Evolutionary conservation across 148 eudicot species (phyloP), one percentile per base, ranked within the genome.

Genomic region (Chenopodium suecicum): DNA sequence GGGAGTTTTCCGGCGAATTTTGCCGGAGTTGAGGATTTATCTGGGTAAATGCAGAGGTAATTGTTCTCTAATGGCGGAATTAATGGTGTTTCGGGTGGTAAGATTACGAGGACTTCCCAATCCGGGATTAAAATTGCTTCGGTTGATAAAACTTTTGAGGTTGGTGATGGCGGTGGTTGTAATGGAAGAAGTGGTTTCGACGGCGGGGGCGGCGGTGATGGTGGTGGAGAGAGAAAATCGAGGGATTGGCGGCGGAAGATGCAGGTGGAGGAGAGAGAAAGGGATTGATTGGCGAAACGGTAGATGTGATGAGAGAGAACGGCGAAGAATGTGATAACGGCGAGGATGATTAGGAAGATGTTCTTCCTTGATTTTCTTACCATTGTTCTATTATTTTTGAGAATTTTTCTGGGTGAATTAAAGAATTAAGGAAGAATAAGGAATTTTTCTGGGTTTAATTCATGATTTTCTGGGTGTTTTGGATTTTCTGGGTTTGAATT

Each of bases 91-190:
- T 83, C 90, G 19, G 88, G 85, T 2, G 86, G 75, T 20, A 82
- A 80, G 46, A 93, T 67, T 6, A 94, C 88, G 16, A 88, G 82
- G 7, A 90, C 85, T 67, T 88, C 88, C 92, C 96, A 92, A 31
- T 83, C 89, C 2, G 94, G 95, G 20, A 94, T 75, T 65, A 94
- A 79, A 76, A 92, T 41, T 5, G 95, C 81, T 7, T 64, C 69
- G 48, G 82, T 60, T 9, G 68, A 84, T 37, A 7, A 5, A 37
- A 0, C 7, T 37, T 37, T 37, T 5, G 41, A 37, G 41, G 75
- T 29, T 27, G 29, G 44, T 3, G 48, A 64, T 29, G 80, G 82
- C 8, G 74, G 71, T 44, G 73, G 54, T 4, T 32, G 65, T 56
- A 60, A 37, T 19, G 25, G 19, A 16, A 31, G 13, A 2, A 48